A percentile compares a stretch with the other conserved stretches of the same genome.
Conservation (phyloP, 768 basidiomycete genomes). For the Leccinum barrowsii region DNA sequence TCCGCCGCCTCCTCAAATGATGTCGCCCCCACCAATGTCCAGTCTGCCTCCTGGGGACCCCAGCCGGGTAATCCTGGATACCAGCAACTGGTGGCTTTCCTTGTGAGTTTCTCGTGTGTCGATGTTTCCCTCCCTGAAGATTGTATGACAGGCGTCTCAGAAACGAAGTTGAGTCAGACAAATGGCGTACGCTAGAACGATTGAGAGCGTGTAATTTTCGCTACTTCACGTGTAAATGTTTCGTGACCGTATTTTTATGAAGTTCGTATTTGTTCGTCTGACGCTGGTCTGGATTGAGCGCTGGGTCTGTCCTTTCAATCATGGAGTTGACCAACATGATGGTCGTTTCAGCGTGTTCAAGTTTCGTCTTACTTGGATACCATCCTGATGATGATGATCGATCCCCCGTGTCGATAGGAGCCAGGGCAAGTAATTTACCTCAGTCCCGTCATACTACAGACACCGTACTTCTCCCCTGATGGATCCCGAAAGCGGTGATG, state of each 20-base stretch:
- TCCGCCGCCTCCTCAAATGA: constrained; percentile 40
- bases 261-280: constrained; percentile 16
- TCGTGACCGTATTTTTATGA: constrained; percentile 27
- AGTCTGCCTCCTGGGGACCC: constrained; percentile 37
- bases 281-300: not conserved
- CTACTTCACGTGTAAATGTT: constrained; percentile 10
- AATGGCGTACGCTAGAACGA: not conserved
- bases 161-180: constrained; percentile 21
- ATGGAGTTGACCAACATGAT: not conserved
- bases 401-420: not conserved
- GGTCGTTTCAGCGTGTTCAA: not conserved
- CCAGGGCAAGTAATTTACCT: not conserved
- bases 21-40: constrained; percentile 44
- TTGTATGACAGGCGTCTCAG: constrained; percentile 21
- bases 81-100: constrained; percentile 67
- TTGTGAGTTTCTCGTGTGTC: constrained; percentile 41
- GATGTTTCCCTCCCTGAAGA: not conserved
- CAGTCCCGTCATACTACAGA: not conserved
- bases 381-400: not conserved
- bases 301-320: not conserved
- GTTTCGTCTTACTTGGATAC: not conserved
- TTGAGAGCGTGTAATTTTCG: not conserved
- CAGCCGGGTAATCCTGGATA: constrained; percentile 45
- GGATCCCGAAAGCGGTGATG: too few species aligned
- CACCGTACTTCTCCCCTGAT: not conserved